These are phyloP conservation scores for Emiliania huxleyi DNA, from an alignment of 78 protist species.

Conservation along the genomic window DNA sequence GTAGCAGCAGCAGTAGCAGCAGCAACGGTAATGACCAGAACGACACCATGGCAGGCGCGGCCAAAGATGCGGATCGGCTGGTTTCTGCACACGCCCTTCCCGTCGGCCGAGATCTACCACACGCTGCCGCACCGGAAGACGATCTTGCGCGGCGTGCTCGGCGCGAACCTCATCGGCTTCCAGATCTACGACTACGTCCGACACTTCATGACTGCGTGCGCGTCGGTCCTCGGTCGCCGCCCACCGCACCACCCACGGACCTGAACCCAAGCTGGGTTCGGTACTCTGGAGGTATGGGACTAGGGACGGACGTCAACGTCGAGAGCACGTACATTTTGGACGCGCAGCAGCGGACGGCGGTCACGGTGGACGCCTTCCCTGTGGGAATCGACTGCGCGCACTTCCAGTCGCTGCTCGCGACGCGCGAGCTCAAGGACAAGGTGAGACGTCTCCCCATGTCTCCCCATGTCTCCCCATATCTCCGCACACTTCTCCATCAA, in stretches of 20 bases:
- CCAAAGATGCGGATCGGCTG: slow-evolving; percentile 51
- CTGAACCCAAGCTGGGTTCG: too few relatives aligned
- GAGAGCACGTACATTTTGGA: neutral
- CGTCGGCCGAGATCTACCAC: slow-evolving; percentile 82
- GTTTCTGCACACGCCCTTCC: slow-evolving; percentile 90
- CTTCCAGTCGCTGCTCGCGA: neutral
- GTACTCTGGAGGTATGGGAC: too few relatives aligned
- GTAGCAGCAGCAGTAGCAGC: too few relatives aligned
- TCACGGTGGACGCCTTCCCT: neutral
- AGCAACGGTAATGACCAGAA: too few relatives aligned
- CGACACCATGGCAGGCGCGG: neutral
- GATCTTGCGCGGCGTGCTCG: slow-evolving; percentile 69
- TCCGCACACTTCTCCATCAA: too few relatives aligned
- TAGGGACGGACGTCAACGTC: slow-evolving; percentile 35
- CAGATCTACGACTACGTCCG: slow-evolving; percentile 63
- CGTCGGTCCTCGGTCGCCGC: slow-evolving; percentile 61
- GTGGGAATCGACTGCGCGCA: slow-evolving; percentile 2
- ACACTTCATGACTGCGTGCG: slow-evolving; percentile 73
- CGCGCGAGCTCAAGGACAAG: neutral
- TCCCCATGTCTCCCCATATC: too few relatives aligned
- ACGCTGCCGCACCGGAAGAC: slow-evolving; percentile 31
- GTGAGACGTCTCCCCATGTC: too few relatives aligned
- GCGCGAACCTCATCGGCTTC: slow-evolving; percentile 71
- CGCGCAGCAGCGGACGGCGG: neutral
- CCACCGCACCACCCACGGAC: too few relatives aligned